Percentiles rank a stretch among this genome's conserved stretches.
Evolutionary conservation across 306 rosid species (phyloP).

Genomic region (Castanospermum australe): DNA sequence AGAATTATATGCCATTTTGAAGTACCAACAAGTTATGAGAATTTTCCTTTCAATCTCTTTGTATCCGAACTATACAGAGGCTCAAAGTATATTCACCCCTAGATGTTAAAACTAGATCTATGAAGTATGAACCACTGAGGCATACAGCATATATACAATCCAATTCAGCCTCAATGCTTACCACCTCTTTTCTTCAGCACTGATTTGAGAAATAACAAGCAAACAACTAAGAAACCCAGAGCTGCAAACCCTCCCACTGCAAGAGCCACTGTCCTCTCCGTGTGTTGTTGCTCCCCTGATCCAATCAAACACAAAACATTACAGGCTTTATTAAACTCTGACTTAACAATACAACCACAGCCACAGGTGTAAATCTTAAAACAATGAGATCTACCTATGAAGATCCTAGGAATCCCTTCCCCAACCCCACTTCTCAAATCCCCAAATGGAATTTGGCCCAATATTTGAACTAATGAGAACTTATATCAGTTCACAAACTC

Average conservation of each 20-base stretch:
- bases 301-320: conserved; percentile 8
- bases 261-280: conserved; percentile 60
- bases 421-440: not conserved
- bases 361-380: not conserved
- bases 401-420: not conserved
- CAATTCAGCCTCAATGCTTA: conserved; percentile 29
- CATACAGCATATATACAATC: not conserved
- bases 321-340: not conserved
- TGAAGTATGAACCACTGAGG: not conserved
- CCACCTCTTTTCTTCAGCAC: conserved; percentile 40
- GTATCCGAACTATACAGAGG: not conserved
- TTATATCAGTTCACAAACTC: not conserved
- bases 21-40: not conserved
- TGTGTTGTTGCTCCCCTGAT: conserved; percentile 37
- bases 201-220: conserved; percentile 44
- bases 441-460: not conserved
- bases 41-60: not conserved
- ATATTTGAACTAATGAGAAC: not conserved
- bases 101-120: not conserved
- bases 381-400: not conserved
- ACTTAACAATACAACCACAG: not conserved
- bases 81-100: not conserved
- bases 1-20: no score
- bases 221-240: conserved; percentile 53
- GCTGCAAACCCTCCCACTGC: conserved; percentile 76